Base-by-base conservation (phyloP, 176 grass and related monocot genomes). In the Elymus sibiricus region DNA sequence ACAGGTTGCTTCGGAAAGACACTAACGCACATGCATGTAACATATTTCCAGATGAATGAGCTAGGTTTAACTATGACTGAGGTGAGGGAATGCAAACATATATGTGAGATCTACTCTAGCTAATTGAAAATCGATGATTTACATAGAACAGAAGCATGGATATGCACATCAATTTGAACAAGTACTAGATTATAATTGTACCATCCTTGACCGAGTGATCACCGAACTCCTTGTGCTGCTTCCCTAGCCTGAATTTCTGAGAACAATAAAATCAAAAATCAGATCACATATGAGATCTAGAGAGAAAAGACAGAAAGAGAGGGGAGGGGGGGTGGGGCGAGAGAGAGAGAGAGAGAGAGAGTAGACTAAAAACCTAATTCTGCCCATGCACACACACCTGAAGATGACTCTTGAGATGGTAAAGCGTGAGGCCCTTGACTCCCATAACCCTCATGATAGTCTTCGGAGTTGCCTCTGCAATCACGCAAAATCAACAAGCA, bases 391-490 rank as follows among this genome's bases (percentile, higher is more conserved):
- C 63, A 70, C 83, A 14, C 92, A 98, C 96, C 90, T 98, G 96
- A 66, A 98, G 93, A 69, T 98, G 96, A 46, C 96, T 98, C 90
- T 98, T 98, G 68, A 98, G 93, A 62, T 98, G 96, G 11, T 98
- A 98, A 5, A 98, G 93, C 6, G 96, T 98, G 49, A 98, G 96
- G 21, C 96, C 96, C 79, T 98, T 98, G 8, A 98, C 96, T 77
- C 96, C 96, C 96, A 98, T 98, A 75, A 94, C 96, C 88, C 93
- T 98, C 96, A 98, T 94, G 89, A 98, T 98, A 38, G 96, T 98
- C 79, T 98, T 98, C 69, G 96, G 96, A 38, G 96, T 98, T 14
- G 96, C 96, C 86, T 98, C 96, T 98, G 75, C 51, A 43, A 85
- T 8, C 12, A 60, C 75, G 69, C 16, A 76, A 76, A 76, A 76